phyloP scores from a whole-genome alignment of 306 rosid species.

The Delonix regia region DNA sequence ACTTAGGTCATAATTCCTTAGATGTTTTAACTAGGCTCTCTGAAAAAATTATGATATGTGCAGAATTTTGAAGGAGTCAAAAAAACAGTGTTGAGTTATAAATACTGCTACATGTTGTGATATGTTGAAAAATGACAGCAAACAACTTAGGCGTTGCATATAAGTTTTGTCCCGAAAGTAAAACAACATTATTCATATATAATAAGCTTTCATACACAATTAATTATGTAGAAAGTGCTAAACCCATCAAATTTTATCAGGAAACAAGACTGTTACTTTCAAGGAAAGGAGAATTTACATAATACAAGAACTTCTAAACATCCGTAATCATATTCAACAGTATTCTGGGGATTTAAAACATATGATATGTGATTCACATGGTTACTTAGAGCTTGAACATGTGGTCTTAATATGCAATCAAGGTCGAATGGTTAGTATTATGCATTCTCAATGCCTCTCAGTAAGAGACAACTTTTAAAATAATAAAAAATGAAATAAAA shows the following conservation, averaged over 20 bases:
- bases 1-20: too few relatives aligned
- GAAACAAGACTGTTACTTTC: background rate
- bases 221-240: too few relatives aligned
- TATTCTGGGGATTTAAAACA: background rate
- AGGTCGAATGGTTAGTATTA: too few relatives aligned
- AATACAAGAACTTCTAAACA: background rate
- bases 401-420: too few relatives aligned
- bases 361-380: background rate
- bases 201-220: background rate
- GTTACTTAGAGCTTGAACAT: too few relatives aligned
- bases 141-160: background rate
- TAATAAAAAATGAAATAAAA: background rate
- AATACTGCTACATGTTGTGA: background rate
- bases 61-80: background rate
- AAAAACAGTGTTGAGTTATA: too few relatives aligned
- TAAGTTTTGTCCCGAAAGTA: background rate
- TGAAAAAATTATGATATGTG: background rate
- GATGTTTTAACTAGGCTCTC: too few relatives aligned
- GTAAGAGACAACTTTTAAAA: too few relatives aligned
- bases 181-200: background rate
- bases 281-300: background rate
- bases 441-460: too few relatives aligned
- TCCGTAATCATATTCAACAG: background rate
- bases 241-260: background rate
- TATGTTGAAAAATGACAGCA: background rate